Evolutionary conservation across 345 rosid genomes (phyloP), one percentile per base, ranked within the genome.

Genomic region (Rhizophora mangle): DNA sequence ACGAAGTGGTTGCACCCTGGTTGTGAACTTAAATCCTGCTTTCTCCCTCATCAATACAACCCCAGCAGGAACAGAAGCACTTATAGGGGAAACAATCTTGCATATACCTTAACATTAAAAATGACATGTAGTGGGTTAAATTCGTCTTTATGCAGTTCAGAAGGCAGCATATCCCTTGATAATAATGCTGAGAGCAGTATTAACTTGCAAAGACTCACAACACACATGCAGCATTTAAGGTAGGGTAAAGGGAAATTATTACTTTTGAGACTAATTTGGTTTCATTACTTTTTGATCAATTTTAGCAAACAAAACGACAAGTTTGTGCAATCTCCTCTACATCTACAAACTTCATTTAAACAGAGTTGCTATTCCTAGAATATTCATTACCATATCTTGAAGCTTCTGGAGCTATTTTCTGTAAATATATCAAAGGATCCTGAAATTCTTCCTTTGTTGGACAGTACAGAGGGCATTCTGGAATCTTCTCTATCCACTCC

Each of bases 1-100:
- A 69, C 96, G 96, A 74, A 96, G 95, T 21, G 99, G 99, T 65
- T 96, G 99, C 60, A 96, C 95, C 75, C 99, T 89, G 51, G 99
- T 93, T 66, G 99, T 89, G 82, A 96, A 96, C 82, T 89, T 96
- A 77, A 96, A 96, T 65, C 96, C 95, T 69, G 85, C 80, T 75
- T 89, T 86, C 82, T 96, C 98, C 82, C 81, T 90, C 89, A 81
- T 89, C 78, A 96, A 74, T 66, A 96, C 99, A 74, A 82, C 78
- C 39, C 99, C 99, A 43, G 98, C 99, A 68, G 99, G 97, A 78
- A 84, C 93, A 70, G 96, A 82, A 63, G 97, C 89, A 77, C 81
- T 85, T 72, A 92, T 57, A 59, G 98, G 99, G 70, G 92, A 92
- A 56, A 89, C 26, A 65, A 96, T 93, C 85, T 96, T 96, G 91